These are phyloP conservation scores for Phytophthora capsici DNA, from an alignment of 352 stramenopile genomes.

Conservation along the genomic window DNA sequence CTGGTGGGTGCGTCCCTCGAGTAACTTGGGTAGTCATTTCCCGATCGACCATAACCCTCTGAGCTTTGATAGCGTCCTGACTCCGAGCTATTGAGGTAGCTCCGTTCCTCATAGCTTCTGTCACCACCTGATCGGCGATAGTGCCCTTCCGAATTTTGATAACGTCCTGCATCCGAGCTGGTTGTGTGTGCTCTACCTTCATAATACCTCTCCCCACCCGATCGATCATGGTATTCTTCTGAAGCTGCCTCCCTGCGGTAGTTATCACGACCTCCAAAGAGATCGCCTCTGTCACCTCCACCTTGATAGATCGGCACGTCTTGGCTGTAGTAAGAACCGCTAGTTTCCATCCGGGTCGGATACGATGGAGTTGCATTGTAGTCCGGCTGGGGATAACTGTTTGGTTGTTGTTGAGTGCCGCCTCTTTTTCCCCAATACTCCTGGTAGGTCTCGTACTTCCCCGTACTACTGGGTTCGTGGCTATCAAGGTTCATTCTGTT, in stretches of 20 bases:
- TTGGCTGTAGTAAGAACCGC: neutral
- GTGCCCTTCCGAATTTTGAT: slow-evolving; percentile 5
- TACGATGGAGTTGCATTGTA: slow-evolving; percentile 1
- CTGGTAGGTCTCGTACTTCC: slow-evolving; percentile 30
- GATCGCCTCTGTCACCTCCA: slow-evolving; percentile 1
- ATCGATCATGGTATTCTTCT: neutral
- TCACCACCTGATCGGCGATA: slow-evolving; percentile 4
- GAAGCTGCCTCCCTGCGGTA: slow-evolving; percentile 1
- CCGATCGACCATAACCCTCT: neutral
- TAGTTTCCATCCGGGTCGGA: neutral
- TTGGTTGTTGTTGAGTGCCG: neutral
- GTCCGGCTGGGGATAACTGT: neutral
- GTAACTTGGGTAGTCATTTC: slow-evolving; percentile 4
- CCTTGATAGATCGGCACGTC: neutral
- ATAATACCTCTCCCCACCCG: neutral
- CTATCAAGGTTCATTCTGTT: slow-evolving; percentile 16
- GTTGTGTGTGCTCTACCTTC: neutral
- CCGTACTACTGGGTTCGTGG: neutral
- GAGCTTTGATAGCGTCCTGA: neutral
- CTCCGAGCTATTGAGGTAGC: neutral
- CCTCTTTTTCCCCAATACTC: slow-evolving; percentile 28
- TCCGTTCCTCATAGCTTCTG: slow-evolving; percentile 1
- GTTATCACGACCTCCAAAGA: neutral
- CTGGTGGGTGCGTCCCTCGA: slow-evolving; percentile 1
- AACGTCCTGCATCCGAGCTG: neutral